These are phyloP conservation scores for Plasmodium berghei DNA, from an alignment of 169 alveolate genomes.

Conservation along the genomic window DNA sequence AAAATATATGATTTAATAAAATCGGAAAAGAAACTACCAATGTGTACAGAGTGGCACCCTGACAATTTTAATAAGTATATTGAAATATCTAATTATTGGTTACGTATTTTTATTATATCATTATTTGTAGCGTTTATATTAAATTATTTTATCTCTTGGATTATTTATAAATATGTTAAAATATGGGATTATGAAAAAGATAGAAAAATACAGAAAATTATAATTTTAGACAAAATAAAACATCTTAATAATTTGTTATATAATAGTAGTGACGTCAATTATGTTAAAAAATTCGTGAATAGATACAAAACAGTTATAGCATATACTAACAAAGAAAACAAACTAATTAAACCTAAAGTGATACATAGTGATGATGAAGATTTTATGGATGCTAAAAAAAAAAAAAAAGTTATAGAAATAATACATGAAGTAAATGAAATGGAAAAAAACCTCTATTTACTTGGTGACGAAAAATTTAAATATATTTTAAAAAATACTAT, in stretches of 20 bases:
- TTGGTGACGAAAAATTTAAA: constrained; percentile 34
- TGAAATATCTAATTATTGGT: constrained; percentile 48
- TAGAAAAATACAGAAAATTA: constrained; percentile 28
- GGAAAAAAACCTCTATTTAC: constrained; percentile 16
- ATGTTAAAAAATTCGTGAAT: background rate
- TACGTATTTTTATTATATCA: constrained; percentile 35
- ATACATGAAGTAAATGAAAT: constrained; percentile 37
- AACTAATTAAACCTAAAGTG: constrained; percentile 60
- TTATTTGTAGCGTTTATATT: constrained; percentile 33
- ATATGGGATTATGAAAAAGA: constrained; percentile 34
- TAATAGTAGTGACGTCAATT: background rate
- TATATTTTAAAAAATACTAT: constrained; percentile 49
- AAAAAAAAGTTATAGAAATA: constrained; percentile 13
- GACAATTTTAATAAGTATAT: constrained; percentile 31
- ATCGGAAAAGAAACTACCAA: constrained; percentile 23
- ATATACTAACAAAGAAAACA: background rate
- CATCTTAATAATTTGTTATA: constrained; percentile 20
- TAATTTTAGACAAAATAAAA: constrained; percentile 44
- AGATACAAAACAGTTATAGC: constrained; percentile 11
- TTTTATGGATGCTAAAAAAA: constrained; percentile 44
- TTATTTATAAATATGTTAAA: constrained; percentile 38
- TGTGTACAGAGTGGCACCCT: constrained; percentile 74
- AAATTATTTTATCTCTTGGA: constrained; percentile 44
- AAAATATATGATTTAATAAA: constrained; percentile 40
- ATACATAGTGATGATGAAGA: constrained; percentile 75